Evolutionary conservation across 495 filamentous ascomycete species (phyloP), one percentile per base, ranked within the genome.

Genomic region (Rusavskia elegans): DNA sequence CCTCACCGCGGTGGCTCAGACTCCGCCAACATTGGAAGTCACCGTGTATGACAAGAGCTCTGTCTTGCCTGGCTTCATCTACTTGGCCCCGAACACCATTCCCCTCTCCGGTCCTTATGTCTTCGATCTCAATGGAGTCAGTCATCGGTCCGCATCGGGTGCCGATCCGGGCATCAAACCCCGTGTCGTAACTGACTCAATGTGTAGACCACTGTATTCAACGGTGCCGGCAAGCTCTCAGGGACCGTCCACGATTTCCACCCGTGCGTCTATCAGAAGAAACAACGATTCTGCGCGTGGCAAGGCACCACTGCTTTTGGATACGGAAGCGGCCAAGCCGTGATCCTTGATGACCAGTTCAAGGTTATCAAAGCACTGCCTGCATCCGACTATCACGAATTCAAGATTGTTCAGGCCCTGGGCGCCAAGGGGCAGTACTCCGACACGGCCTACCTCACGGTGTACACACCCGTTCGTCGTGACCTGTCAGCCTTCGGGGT

Each of bases 391-490:
- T 73, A 73, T 62, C 74, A 77, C 58, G 74, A 78, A 50, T 76
- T 76, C 42, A 63, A 59, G 50, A 46, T 46, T 17, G 14, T 21
- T 16, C 44, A 46, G 23, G 14, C 44, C 19, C 2, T 46, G 5
- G 44, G 29, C 13, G 10, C 44, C 8, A 68, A 57, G 5, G 69
- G 74, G 51, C 66, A 69, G 35, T 53, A 66, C 52, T 71, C 75
- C 37, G 67, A 72, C 49, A 74, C 72, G 3, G 75, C 74, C 0
- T 57, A 79, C 25, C 72, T 79, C 61, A 75, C 74, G 5, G 66
- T 77, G 16, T 81, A 81, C 55, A 71, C 77, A 52, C 73, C 73
- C 49, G 71, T 72, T 30, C 70, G 71, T 32, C 70, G 72, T 36
- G 74, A 79, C 48, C 68, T 78, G 64, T 74, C 64, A 10, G 56